Conservation (phyloP, 1,284 basidiomycete species). For the Megacollybia platyphylla region DNA sequence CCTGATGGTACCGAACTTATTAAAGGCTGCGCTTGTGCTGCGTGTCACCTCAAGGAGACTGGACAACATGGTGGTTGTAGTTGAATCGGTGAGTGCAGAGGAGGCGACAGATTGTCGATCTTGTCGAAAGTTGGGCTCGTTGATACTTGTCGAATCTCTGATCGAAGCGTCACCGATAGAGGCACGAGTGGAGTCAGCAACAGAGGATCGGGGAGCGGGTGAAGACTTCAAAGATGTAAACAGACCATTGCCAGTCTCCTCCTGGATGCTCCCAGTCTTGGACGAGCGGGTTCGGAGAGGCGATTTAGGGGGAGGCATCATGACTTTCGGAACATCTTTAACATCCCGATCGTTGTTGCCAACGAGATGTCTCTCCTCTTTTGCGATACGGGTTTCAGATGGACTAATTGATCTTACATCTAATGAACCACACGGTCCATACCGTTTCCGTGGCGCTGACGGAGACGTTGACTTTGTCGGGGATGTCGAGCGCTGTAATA, state of each 20-base stretch:
- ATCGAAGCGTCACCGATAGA: conserved; percentile 20
- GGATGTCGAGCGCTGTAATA: conserved; percentile 11
- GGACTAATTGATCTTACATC: conserved; percentile 43
- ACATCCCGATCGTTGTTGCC: conserved; percentile 12
- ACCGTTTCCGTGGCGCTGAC: conserved; percentile 26
- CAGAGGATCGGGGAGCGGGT: conserved; percentile 13
- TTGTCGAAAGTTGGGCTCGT: conserved; percentile 8
- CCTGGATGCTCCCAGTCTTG: conserved; percentile 10
- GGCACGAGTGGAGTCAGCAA: conserved; percentile 17
- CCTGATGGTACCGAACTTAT: conserved; percentile 65
- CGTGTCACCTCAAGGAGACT: conserved; percentile 47
- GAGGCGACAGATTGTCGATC: conserved; percentile 36
- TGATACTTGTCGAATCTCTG: conserved; percentile 19
- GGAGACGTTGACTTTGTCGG: conserved; percentile 14
- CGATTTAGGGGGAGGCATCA: conserved; percentile 36
- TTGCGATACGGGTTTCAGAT: conserved; percentile 16
- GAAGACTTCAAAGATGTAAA: conserved; percentile 17
- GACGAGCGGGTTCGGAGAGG: conserved; percentile 30
- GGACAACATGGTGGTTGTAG: conserved; percentile 45
- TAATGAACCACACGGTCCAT: conserved; percentile 39
- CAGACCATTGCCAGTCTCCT: conserved; percentile 16
- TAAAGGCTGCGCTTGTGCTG: conserved; percentile 26
- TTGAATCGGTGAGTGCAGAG: conserved; percentile 33
- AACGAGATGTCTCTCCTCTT: conserved; percentile 5
- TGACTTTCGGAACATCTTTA: conserved; percentile 24